Base-by-base conservation (phyloP, 2,329 filamentous ascomycete genomes). In the Dactylellina drechsleri region DNA sequence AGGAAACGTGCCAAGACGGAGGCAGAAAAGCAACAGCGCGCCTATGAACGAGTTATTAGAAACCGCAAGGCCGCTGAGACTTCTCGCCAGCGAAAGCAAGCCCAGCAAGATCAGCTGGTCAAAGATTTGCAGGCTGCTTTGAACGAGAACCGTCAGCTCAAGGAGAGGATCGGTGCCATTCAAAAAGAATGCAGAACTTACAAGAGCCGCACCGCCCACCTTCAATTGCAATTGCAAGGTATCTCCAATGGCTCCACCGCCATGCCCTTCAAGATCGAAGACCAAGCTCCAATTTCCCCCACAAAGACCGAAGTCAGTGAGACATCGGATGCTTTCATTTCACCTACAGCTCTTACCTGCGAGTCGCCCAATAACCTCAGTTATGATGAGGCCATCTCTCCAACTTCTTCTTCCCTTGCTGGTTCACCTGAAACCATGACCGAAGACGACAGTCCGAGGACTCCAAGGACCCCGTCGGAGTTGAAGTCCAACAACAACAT, bases 1-100 rank as follows among this genome's bases (percentile, higher is more conserved):
- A 92, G 91, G 78, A 98, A 98, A 88, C 92, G 94, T 77, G 94
- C 94, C 79, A 98, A 98, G 87, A 98, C 94, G 1, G 94, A 96
- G 80, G 94, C 97, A 81, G 94, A 98, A 83, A 98, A 98, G 84
- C 94, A 98, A 84, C 94, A 98, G 83, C 91, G 94, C 52, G 91
- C 94, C 76, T 96, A 97, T 61, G 94, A 98, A 85, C 92, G 94
- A 75, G 95, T 98, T 78, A 92, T 98, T 79, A 91, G 94, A 49
- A 98, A 98, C 81, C 92, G 94, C 77, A 91, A 93, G 67, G 95
- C 94, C 50, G 94, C 94, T 47, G 94, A 98, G 85, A 97, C 95
- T 72, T 98, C 94, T 3, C 87, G 94, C 57, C 94, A 98, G 83
- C 91, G 93, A 73, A 96, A 97, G 86, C 88, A 74, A 23, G 70